Conservation (phyloP, 768 basidiomycete genomes). For the Strobilomyces dryophilus region DNA sequence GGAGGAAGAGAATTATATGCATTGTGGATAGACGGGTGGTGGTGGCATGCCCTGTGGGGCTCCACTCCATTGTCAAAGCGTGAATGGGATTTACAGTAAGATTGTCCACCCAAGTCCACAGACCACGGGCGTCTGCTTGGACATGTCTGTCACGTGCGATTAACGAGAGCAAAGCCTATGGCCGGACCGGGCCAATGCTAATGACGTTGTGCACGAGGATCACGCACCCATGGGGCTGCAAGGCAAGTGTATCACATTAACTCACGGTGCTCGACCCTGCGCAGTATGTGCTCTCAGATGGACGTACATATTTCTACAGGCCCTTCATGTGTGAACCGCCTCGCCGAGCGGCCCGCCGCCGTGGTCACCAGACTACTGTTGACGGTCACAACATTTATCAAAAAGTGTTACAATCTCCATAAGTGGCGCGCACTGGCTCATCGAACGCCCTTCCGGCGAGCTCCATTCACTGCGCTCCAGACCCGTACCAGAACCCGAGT, state of each 20-base stretch:
- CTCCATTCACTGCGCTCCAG: not conserved
- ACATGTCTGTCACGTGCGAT: conserved; percentile 15
- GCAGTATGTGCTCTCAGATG: not conserved
- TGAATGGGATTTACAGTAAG: not conserved
- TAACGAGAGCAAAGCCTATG: not conserved
- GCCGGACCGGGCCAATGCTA: too few species aligned
- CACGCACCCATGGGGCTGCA: too few species aligned
- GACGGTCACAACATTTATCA: not conserved
- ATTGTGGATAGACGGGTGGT: conserved; percentile 1
- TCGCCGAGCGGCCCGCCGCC: too few species aligned
- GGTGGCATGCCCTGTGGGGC: conserved; percentile 7
- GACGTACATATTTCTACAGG: not conserved
- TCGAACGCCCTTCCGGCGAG: not conserved
- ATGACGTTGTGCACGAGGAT: too few species aligned
- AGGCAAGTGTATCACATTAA: not conserved
- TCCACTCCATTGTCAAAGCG: conserved; percentile 4
- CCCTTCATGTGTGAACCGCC: not conserved
- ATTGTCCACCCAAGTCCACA: not conserved
- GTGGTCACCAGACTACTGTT: too few species aligned
- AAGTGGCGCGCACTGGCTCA: not conserved
- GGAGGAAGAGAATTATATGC: conserved; percentile 3
- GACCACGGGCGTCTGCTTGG: not conserved
- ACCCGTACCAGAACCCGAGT: too few species aligned
- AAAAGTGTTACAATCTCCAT: not conserved
- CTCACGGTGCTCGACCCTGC: not conserved